Conservation (phyloP, 768 basidiomycete species). For the Clitopilus passeckerianus region DNA sequence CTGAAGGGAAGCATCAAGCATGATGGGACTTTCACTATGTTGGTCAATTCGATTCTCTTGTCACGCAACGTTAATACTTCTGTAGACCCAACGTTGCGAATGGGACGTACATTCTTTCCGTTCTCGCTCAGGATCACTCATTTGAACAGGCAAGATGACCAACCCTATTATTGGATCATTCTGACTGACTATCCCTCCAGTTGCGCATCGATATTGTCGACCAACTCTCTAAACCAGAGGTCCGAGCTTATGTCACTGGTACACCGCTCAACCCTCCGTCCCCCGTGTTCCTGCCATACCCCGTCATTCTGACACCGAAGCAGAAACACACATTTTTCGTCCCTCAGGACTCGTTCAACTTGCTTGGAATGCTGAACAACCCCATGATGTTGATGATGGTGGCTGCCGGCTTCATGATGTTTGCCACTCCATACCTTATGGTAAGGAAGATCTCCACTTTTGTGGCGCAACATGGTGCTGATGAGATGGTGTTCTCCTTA, state of each 20-base stretch:
- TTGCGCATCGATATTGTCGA: conserved; percentile 62
- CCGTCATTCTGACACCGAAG: conserved; percentile 51
- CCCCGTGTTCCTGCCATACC: conserved; percentile 52
- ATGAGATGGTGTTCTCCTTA: conserved; percentile 19
- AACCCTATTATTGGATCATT: no score
- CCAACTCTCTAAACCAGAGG: conserved; percentile 32
- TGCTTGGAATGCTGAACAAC: conserved; percentile 72
- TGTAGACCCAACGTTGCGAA: conserved; percentile 59
- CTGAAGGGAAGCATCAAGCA: conserved; percentile 46
- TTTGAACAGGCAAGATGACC: conserved; percentile 60
- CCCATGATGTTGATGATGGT: conserved; percentile 85
- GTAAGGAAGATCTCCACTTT: conserved; percentile 32
- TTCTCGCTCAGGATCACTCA: conserved; percentile 56
- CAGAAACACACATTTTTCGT: conserved; percentile 61
- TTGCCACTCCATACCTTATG: conserved; percentile 74
- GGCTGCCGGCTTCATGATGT: conserved; percentile 57
- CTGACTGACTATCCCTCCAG: conserved; percentile 26
- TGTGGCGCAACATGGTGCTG: conserved; percentile 3
- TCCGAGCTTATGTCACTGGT: conserved; percentile 61
- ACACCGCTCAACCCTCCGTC: conserved; percentile 63
- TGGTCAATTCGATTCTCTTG: conserved; percentile 14
- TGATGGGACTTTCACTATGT: conserved; percentile 69
- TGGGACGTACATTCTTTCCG: conserved; percentile 68
- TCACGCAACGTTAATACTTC: neutral
- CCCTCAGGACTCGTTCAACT: conserved; percentile 67